Base-by-base conservation (phyloP, 192 early-diverging fungal species). In the Glomus cerebriforme region DNA sequence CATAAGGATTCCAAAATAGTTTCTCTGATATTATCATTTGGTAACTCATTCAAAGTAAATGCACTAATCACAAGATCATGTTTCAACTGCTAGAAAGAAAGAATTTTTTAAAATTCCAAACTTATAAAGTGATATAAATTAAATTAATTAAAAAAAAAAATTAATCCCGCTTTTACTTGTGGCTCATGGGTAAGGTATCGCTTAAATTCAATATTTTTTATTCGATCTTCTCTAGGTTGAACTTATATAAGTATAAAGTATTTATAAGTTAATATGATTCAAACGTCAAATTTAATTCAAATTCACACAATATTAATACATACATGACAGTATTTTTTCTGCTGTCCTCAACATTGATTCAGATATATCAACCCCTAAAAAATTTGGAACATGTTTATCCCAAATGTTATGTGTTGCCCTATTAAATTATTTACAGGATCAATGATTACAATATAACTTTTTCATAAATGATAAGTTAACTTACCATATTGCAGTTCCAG, bases 401-500 rank as follows among this genome's bases (percentile, higher is more conserved):
- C 89, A 95, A 9, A 88, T 80, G 24, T 91, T 85, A 63, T 90
- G 86, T 15, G 88, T 83, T 9, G 92, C 94, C 93, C 88, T 89
- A 47, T 7, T 2, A 39, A 62, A 35, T 27, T 27, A 39, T 37
- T 26, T 24, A 64, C 54, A 68, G 34, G 37, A 31, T 49, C n/a
- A 26, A 69, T 67, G 13, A 67, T 12, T 43, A 13, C 2, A n/a
- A 34, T 8, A 67, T 35, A 10, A n/a, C 15, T 37, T 67, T 37
- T 31, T 34, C 32, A 37, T 34, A 19, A 67, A 13, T 24, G 7
- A 54, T 31, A n/a, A 43, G 19, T 7, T 37, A 60, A 29, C 70
- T 37, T 86, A 89, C 89, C 94, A 97, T 27, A 95, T 85, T 7
- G 86, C 93, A 7, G 93, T 92, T n/a, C 92, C 96, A 2, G 96